Conservation (phyloP, 2,329 filamentous ascomycete genomes). For the Coniochaeta sp. region DNA sequence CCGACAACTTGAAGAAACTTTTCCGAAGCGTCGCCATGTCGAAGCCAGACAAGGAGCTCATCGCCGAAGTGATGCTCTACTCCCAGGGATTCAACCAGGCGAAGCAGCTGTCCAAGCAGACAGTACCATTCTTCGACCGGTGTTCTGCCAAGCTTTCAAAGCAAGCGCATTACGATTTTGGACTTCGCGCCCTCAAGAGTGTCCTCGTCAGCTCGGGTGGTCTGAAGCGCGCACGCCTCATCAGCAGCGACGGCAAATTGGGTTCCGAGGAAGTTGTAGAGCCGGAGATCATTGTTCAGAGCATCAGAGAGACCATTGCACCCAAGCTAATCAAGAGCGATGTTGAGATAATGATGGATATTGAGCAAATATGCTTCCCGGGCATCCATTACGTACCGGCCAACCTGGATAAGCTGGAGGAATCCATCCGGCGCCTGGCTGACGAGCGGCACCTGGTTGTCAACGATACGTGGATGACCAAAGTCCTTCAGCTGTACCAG, state of each 20-base stretch:
- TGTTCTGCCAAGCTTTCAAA: slow-evolving; percentile 79
- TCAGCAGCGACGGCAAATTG: slow-evolving; percentile 44
- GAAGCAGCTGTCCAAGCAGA: slow-evolving; percentile 87
- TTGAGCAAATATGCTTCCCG: slow-evolving; percentile 83
- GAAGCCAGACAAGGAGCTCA: slow-evolving; percentile 98
- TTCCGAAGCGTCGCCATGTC: slow-evolving; percentile 99
- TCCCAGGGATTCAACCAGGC: slow-evolving; percentile 98
- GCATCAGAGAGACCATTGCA: slow-evolving; percentile 94
- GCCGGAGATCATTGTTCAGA: slow-evolving; percentile 97
- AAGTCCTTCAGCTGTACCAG: slow-evolving; percentile 93
- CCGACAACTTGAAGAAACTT: slow-evolving; percentile 98
- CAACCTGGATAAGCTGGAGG: slow-evolving; percentile 70
- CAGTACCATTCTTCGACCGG: slow-evolving; percentile 96
- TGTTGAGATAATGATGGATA: slow-evolving; percentile 77
- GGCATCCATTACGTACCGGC: slow-evolving; percentile 90
- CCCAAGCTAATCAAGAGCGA: slow-evolving; percentile 93
- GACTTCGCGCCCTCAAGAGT: slow-evolving; percentile 94
- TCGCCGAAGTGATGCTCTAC: slow-evolving; percentile 99
- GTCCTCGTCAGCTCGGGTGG: slow-evolving; percentile 96
- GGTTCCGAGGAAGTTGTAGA: slow-evolving; percentile 71
- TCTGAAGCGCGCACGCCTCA: slow-evolving; percentile 78
- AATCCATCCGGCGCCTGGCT: slow-evolving; percentile 76
- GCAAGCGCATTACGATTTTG: slow-evolving; percentile 98
- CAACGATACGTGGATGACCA: slow-evolving; percentile 94
- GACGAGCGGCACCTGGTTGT: slow-evolving; percentile 80